Evolutionary conservation across 1,284 basidiomycete species (phyloP), one percentile per base, ranked within the genome.

Genomic region (Leccinum variabile): DNA sequence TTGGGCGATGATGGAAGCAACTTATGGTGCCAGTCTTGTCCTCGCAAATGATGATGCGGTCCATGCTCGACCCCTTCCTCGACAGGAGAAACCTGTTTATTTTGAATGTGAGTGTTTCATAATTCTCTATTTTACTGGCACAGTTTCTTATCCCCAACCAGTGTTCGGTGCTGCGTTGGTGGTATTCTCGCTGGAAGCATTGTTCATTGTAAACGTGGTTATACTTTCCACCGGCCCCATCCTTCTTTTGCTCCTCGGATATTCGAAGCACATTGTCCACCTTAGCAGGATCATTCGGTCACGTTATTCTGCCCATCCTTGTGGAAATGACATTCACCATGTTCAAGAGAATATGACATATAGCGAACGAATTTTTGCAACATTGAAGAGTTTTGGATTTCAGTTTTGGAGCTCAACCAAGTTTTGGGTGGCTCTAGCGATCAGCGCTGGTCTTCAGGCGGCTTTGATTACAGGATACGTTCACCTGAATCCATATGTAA

Each of bases 1-100:
- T n/a, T 92, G 90, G 90, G 80, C 83, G 3, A 90, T 92, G 87
- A 82, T 92, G 82, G 88, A 91, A 65, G 79, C 81, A 3, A 78
- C 85, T 0, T 75, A 79, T 56, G 83, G 81, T 3, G 82, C 85
- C 0, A 88, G 85, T 5, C 60, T 80, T 10, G 78, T 79, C 3
- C 74, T 93, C 32, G 75, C 86, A 14, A 82, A 84, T 64, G 71
- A 77, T 55, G 71, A 76, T 65, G 56, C 57, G 16, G 66, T 65
- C 28, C 70, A 73, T 52, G 13, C 59, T 18, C 61, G 62, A 37
- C 52, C 59, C 6, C 32, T 50, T 32, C 41, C 63, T 13, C 61
- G 56, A 28, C 64, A 64, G 56, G 72, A 59, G 11, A 78, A 77
- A 39, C 76, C 83, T 3, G 86, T 90, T 2, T 92, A 90, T 75